Percentiles rank a stretch among this genome's conserved stretches.
These are phyloP conservation scores for Tricholoma terreum DNA, from an alignment of 768 basidiomycete species.

Conservation along the genomic window DNA sequence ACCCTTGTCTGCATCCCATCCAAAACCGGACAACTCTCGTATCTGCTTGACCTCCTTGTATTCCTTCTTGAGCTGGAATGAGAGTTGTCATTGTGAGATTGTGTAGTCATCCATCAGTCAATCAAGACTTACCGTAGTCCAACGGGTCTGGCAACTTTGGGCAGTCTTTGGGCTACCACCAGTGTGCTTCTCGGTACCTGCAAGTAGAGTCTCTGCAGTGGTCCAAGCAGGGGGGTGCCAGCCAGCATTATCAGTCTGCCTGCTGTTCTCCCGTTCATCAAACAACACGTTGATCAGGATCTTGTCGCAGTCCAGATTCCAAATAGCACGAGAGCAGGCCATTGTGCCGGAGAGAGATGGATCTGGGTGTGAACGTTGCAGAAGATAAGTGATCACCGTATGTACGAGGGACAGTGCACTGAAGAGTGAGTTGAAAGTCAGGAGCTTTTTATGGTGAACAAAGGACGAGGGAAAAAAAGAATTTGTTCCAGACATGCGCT, in stretches of 20 bases:
- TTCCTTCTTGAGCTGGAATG: constrained; percentile 23
- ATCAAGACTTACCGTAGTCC: not conserved
- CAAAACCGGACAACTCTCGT: constrained; percentile 23
- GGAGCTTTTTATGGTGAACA: too few species aligned
- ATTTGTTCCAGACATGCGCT: too few species aligned
- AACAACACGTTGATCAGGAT: not conserved
- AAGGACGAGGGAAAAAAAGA: too few species aligned
- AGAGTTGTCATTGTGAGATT: constrained; percentile 1
- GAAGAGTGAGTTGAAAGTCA: too few species aligned
- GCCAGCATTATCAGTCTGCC: not conserved
- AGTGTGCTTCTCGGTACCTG: not conserved
- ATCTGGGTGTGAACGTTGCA: too few species aligned
- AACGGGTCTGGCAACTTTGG: constrained; percentile 4
- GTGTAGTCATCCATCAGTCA: not conserved
- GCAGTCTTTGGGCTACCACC: constrained; percentile 2
- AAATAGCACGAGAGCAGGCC: not conserved
- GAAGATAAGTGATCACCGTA: too few species aligned
- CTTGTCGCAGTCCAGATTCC: not conserved
- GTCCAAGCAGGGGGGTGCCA: constrained; percentile 4
- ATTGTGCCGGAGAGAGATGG: too few species aligned
- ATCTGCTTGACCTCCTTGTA: constrained; percentile 19
- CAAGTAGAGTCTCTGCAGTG: not conserved
- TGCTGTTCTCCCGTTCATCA: not conserved
- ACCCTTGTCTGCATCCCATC: constrained; percentile 23
- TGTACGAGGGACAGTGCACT: too few species aligned